Evolutionary conservation across 1,284 basidiomycete genomes (phyloP).

Genomic region (Moniliophthora roreri): DNA sequence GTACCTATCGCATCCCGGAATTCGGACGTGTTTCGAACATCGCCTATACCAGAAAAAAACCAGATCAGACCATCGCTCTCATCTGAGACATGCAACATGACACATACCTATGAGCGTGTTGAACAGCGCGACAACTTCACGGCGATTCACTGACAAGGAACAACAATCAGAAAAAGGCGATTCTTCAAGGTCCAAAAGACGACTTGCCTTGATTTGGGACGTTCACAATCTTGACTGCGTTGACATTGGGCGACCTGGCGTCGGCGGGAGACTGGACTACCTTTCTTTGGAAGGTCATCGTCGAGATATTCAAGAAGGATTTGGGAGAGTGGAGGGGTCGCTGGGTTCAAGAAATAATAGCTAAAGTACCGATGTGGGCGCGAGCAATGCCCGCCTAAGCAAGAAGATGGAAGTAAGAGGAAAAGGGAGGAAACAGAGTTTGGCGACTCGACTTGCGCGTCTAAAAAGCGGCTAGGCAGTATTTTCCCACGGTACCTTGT

Average conservation of each 20-base stretch:
- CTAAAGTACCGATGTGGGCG: conserved; percentile 12
- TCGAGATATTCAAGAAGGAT: conserved; percentile 7
- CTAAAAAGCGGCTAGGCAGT: too few relatives aligned
- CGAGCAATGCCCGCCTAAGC: conserved; percentile 16
- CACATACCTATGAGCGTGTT: conserved; percentile 51
- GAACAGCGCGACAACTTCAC: conserved; percentile 57
- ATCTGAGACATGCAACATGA: not conserved
- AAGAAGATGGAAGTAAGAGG: conserved; percentile 19
- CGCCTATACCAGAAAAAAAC: conserved; percentile 34
- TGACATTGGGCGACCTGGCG: conserved; percentile 22
- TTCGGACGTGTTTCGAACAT: conserved; percentile 46
- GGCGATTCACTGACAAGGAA: conserved; percentile 36
- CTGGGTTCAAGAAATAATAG: conserved; percentile 18
- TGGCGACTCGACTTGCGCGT: not conserved
- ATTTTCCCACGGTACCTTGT: too few relatives aligned
- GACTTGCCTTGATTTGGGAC: conserved; percentile 38
- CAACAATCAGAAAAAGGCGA: not conserved
- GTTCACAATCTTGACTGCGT: conserved; percentile 44
- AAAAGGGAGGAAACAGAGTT: conserved; percentile 2
- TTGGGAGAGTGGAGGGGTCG: conserved; percentile 17
- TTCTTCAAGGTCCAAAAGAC: conserved; percentile 1
- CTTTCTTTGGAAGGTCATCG: conserved; percentile 13
- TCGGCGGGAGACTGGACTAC: conserved; percentile 14
- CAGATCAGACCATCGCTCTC: not conserved
- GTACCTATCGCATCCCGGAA: conserved; percentile 37